A percentile compares a stretch with the other conserved stretches of the same genome.
These are phyloP conservation scores for Rhodotorula sp. DNA, from an alignment of 1,284 basidiomycete species.

Conservation along the genomic window DNA sequence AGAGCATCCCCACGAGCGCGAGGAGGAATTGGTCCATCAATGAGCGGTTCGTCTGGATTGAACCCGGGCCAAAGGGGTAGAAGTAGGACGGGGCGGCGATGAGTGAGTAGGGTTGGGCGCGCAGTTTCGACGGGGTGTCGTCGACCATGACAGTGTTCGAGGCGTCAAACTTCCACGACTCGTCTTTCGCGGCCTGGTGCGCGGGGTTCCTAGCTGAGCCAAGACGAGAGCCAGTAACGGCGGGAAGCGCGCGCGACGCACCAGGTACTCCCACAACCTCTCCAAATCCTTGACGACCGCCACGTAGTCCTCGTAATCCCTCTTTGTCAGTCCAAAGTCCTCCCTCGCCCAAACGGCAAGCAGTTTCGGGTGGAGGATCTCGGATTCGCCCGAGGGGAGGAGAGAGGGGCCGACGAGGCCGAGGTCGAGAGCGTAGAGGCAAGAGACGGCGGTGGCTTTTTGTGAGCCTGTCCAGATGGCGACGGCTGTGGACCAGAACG, in stretches of 20 bases:
- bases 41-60: not conserved
- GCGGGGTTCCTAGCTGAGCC: too few species aligned
- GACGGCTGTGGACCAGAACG: conserved; percentile 9
- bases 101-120: conserved; percentile 27
- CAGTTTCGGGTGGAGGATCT: conserved; percentile 33
- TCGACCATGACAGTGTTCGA: conserved; percentile 32
- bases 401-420: conserved; percentile 27
- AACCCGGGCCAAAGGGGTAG: conserved; percentile 21
- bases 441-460: conserved; percentile 24
- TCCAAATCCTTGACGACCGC: conserved; percentile 30
- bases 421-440: conserved; percentile 30
- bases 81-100: conserved; percentile 29
- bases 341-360: conserved; percentile 35
- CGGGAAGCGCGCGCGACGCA: not conserved
- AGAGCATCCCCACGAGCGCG: conserved; percentile 24
- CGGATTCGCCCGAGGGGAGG: conserved; percentile 14
- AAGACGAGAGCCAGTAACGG: not conserved
- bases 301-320: conserved; percentile 27
- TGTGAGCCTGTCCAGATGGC: conserved; percentile 35
- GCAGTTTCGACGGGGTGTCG: conserved; percentile 33
- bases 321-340: conserved; percentile 18
- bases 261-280: conserved; percentile 23
- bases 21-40: conserved; percentile 33
- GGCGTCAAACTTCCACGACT: not conserved
- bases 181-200: not conserved